Evolutionary conservation across 2,329 filamentous ascomycete genomes (phyloP), one percentile per base, ranked within the genome.

Genomic region (Thelonectria rubi): DNA sequence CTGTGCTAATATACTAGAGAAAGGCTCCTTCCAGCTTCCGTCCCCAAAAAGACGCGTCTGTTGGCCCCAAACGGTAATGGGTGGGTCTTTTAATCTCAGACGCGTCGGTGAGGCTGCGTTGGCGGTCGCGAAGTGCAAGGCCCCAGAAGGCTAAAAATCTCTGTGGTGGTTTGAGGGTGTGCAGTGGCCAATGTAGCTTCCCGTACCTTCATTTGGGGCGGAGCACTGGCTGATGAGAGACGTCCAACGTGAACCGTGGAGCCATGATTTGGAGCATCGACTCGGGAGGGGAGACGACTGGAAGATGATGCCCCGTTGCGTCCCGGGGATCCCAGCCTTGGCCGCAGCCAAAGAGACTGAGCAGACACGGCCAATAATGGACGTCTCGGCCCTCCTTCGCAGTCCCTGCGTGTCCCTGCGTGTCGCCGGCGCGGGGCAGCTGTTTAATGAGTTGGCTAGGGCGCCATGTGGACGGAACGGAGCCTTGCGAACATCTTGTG

Each of bases 81-180:
- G 55, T 55, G 60, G 60, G 39, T 32, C 55, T 43, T 32, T 54
- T 47, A 69, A 71, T 71, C 66, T 70, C 66, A 62, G 60, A 58
- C 66, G 57, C 68, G 68, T 64, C 60, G 61, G 64, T 69, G 68
- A 70, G 66, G 63, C 64, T 66, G 62, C 63, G 48, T 32, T 55
- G 54, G 63, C 54, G 65, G 60, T 59, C 49, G 34, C 54, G 65
- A 58, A 66, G 64, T 45, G 64, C 50, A 60, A 63, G 58, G 46
- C 51, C 58, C 24, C 12, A 53, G 57, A 50, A 62, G 48, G 54
- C 54, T 66, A 69, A 60, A 50, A 56, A 42, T 32, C 18, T 46
- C 18, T 45, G 15, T n/a, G 17, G 42, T 43, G 40, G 3, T 18
- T 17, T 46, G 18, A 14, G 43, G 12, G 43, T 46, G 24, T 21